Evolutionary conservation across 176 grass and related monocot genomes (phyloP).

Genomic region (Oryza rufipogon): DNA sequence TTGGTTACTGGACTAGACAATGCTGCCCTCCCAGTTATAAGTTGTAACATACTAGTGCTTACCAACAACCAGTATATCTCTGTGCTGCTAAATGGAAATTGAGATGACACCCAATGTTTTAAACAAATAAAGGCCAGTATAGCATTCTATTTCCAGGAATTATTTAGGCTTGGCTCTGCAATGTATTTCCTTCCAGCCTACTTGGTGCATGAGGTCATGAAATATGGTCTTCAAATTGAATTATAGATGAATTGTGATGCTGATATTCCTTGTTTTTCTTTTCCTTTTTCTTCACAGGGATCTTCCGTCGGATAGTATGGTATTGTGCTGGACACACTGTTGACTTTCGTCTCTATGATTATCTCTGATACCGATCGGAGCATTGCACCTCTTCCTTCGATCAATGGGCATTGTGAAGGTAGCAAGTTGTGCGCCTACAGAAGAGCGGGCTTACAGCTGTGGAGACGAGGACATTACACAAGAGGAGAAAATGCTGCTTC

Average conservation of each 20-base stretch:
- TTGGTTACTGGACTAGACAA: background rate
- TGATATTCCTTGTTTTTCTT: conserved; percentile 3
- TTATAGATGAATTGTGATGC: background rate
- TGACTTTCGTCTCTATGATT: conserved; percentile 31
- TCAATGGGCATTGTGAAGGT: conserved; percentile 77
- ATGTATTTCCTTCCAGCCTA: background rate
- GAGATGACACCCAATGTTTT: background rate
- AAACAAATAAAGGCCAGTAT: background rate
- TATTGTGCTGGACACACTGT: background rate
- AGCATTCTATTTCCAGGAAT: background rate
- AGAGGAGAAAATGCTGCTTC: conserved; percentile 53
- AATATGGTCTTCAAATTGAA: background rate
- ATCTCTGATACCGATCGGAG: conserved; percentile 9
- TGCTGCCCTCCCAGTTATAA: background rate
- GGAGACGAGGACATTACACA: conserved; percentile 42
- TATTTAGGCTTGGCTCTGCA: background rate
- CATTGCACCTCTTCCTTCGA: background rate
- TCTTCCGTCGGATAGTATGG: conserved; percentile 31
- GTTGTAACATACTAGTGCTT: background rate
- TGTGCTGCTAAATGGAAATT: background rate
- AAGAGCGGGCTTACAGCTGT: conserved; percentile 6
- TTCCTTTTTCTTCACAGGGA: conserved; percentile 36
- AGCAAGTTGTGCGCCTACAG: background rate
- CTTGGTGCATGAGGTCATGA: background rate
- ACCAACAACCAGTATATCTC: background rate